phyloP scores from a whole-genome alignment of 2,329 filamentous ascomycete species.

The Colletotrichum echinochloae region DNA sequence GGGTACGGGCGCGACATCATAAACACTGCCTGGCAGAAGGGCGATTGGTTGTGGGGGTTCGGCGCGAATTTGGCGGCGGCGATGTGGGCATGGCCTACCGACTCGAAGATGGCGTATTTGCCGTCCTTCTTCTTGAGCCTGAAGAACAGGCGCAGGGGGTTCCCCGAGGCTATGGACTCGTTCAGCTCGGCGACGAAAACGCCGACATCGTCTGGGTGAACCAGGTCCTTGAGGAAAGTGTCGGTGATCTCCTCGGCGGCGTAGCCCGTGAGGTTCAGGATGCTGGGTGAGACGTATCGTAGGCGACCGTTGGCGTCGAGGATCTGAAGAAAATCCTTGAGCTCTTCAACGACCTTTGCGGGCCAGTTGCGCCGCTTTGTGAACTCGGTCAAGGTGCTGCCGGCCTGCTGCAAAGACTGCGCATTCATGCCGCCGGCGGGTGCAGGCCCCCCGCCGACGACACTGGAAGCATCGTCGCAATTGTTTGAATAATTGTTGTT shows the following conservation, averaged over 20 bases:
- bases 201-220: constrained; percentile 86
- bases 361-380: constrained; percentile 81
- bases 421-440: constrained; percentile 53
- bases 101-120: constrained; percentile 84
- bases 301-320: constrained; percentile 87
- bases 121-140: constrained; percentile 82
- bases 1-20: constrained; percentile 93
- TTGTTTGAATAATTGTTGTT: constrained; percentile 37
- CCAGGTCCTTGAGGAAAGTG: constrained; percentile 81
- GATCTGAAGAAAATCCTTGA: constrained; percentile 90
- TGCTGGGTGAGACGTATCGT: constrained; percentile 86
- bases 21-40: constrained; percentile 89
- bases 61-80: constrained; percentile 74
- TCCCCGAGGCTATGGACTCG: constrained; percentile 86
- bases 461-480: constrained; percentile 41
- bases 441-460: constrained; percentile 57
- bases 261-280: constrained; percentile 81
- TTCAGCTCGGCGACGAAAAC: constrained; percentile 91
- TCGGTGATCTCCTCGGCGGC: constrained; percentile 77
- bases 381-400: constrained; percentile 67
- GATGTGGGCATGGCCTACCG: constrained; percentile 92
- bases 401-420: constrained; percentile 48
- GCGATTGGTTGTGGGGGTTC: constrained; percentile 72
- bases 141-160: constrained; percentile 85
- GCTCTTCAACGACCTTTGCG: constrained; percentile 87